These are phyloP conservation scores for Tremellales sp. DNA, from an alignment of 1,284 basidiomycete genomes.

Conservation along the genomic window DNA sequence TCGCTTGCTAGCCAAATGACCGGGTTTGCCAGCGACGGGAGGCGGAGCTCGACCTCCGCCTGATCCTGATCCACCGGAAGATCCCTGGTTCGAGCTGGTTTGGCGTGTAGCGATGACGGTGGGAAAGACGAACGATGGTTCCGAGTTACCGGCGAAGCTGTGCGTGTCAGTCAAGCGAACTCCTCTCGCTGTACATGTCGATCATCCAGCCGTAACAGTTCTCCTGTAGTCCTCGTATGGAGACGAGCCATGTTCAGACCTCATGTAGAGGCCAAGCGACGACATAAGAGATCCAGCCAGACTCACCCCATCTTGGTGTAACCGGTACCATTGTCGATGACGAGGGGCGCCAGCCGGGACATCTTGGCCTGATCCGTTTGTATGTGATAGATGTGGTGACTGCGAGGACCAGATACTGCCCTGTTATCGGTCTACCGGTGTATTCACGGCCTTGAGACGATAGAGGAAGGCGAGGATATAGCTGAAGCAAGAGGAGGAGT, in stretches of 20 bases:
- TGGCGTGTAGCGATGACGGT: constrained; percentile 87
- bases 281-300: not conserved
- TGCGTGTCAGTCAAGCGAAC: not conserved
- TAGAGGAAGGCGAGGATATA: too few species aligned
- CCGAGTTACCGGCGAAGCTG: constrained; percentile 97
- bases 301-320: constrained; percentile 94
- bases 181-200: not conserved
- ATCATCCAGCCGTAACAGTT: too few species aligned
- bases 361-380: constrained; percentile 54
- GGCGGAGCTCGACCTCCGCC: constrained; percentile 48
- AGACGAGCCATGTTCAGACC: not conserved
- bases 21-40: constrained; percentile 67
- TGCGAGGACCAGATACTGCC: too few species aligned
- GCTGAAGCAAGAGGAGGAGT: not conserved
- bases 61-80: constrained; percentile 51
- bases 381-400: too few species aligned
- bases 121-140: constrained; percentile 95
- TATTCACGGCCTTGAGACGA: too few species aligned
- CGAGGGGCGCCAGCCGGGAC: constrained; percentile 80
- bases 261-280: not conserved
- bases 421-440: too few species aligned
- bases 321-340: constrained; percentile 97
- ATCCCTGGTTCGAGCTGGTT: constrained; percentile 17
- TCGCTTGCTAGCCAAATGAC: constrained; percentile 89
- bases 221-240: not conserved